Evolutionary conservation across 768 basidiomycete species (phyloP).

Genomic region (Tricholoma saponaceum): DNA sequence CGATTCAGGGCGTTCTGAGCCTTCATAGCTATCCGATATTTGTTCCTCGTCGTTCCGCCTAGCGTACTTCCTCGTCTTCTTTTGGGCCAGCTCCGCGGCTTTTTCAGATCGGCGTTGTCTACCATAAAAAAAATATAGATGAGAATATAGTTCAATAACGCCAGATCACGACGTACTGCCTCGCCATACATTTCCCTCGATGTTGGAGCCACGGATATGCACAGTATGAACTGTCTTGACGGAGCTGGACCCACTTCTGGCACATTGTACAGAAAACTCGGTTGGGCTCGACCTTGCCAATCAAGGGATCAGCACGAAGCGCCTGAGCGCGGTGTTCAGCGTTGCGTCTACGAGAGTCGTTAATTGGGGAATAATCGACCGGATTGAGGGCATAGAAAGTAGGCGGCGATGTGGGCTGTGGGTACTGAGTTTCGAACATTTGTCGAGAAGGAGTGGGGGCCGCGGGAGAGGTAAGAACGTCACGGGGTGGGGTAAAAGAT

Average conservation of each 20-base stretch:
- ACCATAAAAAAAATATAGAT: not conserved
- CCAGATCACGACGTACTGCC: slow-evolving; percentile 46
- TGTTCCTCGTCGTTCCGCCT: slow-evolving; percentile 22
- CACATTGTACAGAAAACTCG: slow-evolving; percentile 72
- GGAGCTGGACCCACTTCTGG: slow-evolving; percentile 77
- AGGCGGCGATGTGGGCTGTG: slow-evolving; percentile 13
- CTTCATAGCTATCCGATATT: slow-evolving; percentile 18
- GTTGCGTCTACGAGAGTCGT: slow-evolving; percentile 69
- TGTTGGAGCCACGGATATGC: slow-evolving; percentile 83
- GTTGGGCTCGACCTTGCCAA: slow-evolving; percentile 69
- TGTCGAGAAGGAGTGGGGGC: not conserved
- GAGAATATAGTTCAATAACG: not conserved
- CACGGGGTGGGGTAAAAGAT: not conserved
- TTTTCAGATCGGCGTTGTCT: slow-evolving; percentile 58
- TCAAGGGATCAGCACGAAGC: slow-evolving; percentile 58
- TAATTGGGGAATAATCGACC: slow-evolving; percentile 47
- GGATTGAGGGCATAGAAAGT: slow-evolving; percentile 59
- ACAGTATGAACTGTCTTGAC: slow-evolving; percentile 76
- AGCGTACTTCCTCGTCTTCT: slow-evolving; percentile 29
- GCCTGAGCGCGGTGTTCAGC: slow-evolving; percentile 79
- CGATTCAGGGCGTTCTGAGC: slow-evolving; percentile 23
- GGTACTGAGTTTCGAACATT: slow-evolving; percentile 1
- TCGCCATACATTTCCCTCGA: slow-evolving; percentile 64
- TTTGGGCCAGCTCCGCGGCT: slow-evolving; percentile 47
- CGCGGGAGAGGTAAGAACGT: slow-evolving; percentile 3